Conservation (phyloP, 495 filamentous ascomycete genomes). For the Annulohypoxylon moriforme region DNA sequence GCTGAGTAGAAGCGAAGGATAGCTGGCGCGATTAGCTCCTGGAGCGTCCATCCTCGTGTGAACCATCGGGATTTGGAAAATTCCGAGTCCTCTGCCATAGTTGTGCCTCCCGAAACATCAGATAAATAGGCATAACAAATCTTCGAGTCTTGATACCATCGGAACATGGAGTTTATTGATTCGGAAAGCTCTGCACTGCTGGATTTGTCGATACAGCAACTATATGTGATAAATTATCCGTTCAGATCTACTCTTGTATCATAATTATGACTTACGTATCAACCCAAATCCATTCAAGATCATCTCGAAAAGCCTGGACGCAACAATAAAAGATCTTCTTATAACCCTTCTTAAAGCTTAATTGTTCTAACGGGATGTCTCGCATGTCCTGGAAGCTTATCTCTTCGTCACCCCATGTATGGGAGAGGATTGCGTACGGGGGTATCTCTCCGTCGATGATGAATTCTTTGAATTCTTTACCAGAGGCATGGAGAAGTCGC, state of each 20-base stretch:
- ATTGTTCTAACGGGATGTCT: no score
- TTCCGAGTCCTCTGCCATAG: background rate
- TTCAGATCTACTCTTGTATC: no score
- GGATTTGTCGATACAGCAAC: background rate
- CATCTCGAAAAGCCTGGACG: no score
- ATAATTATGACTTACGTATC: no score
- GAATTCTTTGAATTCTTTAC: no score
- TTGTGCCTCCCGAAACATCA: background rate
- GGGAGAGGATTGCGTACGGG: background rate
- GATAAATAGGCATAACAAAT: background rate
- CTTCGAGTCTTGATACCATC: background rate
- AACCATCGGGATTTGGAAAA: no score
- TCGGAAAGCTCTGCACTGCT: background rate
- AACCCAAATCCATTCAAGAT: background rate
- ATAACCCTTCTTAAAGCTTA: no score
- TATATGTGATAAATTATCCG: no score
- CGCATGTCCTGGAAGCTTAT: background rate
- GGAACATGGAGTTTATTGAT: constrained; percentile 2
- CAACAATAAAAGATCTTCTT: no score
- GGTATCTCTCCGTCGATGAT: no score
- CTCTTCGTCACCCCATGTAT: background rate
- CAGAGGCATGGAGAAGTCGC: no score
- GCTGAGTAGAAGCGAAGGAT: no score
- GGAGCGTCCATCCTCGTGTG: background rate
- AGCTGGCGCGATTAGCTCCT: background rate